Conservation (phyloP, 2,329 filamentous ascomycete genomes). For the Colletotrichum graminicola region DNA sequence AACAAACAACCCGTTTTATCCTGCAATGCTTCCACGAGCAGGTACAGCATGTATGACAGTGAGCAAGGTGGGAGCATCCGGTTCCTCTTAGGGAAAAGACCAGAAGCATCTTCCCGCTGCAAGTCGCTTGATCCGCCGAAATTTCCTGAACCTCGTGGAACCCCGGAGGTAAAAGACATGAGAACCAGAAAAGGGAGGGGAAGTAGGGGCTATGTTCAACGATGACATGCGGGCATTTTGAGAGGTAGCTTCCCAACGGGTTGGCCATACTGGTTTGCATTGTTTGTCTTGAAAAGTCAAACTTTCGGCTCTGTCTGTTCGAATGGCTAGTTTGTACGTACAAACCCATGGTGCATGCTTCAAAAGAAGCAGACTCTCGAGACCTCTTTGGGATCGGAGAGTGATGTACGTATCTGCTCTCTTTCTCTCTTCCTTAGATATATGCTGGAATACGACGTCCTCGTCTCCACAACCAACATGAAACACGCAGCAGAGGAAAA, state of each 20-base stretch:
- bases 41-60: conserved; percentile 8
- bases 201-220: background rate
- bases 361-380: background rate
- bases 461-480: background rate
- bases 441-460: background rate
- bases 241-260: conserved; percentile 3
- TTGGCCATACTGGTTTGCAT: background rate
- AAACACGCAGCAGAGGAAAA: background rate
- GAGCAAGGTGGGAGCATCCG: background rate
- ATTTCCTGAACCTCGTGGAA: conserved; percentile 16
- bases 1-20: conserved; percentile 1
- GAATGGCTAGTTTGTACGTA: background rate
- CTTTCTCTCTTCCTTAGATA: background rate
- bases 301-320: background rate
- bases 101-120: conserved; percentile 36
- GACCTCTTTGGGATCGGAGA: background rate
- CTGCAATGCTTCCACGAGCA: background rate
- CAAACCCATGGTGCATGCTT: background rate
- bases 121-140: conserved; percentile 27
- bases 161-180: background rate
- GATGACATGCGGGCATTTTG: background rate
- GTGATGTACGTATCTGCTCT: background rate
- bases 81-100: background rate
- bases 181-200: background rate
- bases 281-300: background rate